Base-by-base conservation (phyloP, 2,329 filamentous ascomycete species). In the Dothideomycetes sp. region DNA sequence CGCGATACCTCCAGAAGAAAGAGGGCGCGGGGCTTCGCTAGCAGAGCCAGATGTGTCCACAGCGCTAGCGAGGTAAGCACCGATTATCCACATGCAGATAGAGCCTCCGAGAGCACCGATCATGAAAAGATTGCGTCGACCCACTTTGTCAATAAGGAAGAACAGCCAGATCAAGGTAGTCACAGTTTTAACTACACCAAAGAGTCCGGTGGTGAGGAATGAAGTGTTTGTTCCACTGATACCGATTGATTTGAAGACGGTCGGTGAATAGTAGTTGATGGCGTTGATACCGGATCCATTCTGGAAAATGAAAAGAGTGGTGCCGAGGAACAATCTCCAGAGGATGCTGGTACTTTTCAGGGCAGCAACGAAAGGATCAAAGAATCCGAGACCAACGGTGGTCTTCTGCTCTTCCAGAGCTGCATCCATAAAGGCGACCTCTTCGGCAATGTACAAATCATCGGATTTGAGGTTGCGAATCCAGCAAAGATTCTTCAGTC, bases 381-480 rank as follows among this genome's bases (percentile, higher is more conserved):
- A 41, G 40, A 47, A 47, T 15, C 46, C 46, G 3, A 40, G 36
- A 25, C 36, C 36, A 9, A 40, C 36, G 12, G 20, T 19, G 1
- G 36, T 32, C 15, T 40, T 40, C 11, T 38, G 34, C 13, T 75
- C 64, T 47, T 84, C 79, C 13, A 86, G 64, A 9, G 83, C 80
- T 12, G 73, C 69, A 36, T 87, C 81, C 46, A 88, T 80, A 47
- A 73, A 78, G 41, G 71, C 69, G 19, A 88, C 67, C 58, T 88
- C 84, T 56, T 88, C 82, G 1, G 80, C 63, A 45, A 88, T 80
- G 57, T 87, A 87, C n/a, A 75, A 61, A 47, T 83, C 69, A 5
- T 70, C 65, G 0, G 62, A 55, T 5, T 64, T 57, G 1, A 81
- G 69, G 35, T 77, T 73, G 29, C 78, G 70, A 49, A 84, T 75